These are phyloP conservation scores for Cryphonectria parasitica DNA, from an alignment of 2,329 filamentous ascomycete genomes.

Conservation along the genomic window DNA sequence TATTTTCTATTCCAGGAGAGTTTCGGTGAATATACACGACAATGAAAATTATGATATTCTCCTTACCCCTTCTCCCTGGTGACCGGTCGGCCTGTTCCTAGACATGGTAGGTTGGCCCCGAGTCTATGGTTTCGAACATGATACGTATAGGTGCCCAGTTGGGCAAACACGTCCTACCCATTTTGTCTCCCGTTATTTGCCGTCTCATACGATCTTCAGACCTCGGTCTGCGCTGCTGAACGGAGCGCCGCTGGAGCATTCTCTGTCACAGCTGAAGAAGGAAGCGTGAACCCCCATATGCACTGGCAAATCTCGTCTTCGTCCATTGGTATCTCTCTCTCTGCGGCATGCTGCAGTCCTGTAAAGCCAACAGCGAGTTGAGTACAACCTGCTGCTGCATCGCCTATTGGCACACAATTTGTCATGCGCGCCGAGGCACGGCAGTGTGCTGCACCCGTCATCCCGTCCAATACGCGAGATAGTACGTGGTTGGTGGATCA, in stretches of 20 bases:
- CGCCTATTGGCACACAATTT: conserved; percentile 11
- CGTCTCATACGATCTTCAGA: not conserved
- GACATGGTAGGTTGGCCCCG: conserved; percentile 15
- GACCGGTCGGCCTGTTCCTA: conserved; percentile 14
- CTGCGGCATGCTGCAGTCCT: not conserved
- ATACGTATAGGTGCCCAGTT: conserved; percentile 4
- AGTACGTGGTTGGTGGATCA: conserved; percentile 9
- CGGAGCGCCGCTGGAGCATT: not conserved
- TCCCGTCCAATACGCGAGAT: not conserved
- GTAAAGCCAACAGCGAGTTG: not conserved
- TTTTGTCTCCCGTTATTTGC: conserved; percentile 4
- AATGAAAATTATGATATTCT: conserved; percentile 13
- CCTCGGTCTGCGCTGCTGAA: conserved; percentile 6
- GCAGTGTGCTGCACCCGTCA: conserved; percentile 3
- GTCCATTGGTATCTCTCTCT: not conserved
- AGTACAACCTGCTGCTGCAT: not conserved
- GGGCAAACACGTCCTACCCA: not conserved
- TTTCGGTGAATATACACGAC: conserved; percentile 13
- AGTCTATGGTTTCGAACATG: conserved; percentile 13
- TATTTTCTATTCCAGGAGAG: not conserved
- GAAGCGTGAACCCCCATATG: not conserved
- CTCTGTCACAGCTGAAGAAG: not conserved
- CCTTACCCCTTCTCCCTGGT: not conserved
- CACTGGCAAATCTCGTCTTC: not conserved
- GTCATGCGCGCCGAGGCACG: conserved; percentile 7